Evolutionary conservation across 2,329 filamentous ascomycete genomes (phyloP).

Genomic region (Aspergillus fumigatus): DNA sequence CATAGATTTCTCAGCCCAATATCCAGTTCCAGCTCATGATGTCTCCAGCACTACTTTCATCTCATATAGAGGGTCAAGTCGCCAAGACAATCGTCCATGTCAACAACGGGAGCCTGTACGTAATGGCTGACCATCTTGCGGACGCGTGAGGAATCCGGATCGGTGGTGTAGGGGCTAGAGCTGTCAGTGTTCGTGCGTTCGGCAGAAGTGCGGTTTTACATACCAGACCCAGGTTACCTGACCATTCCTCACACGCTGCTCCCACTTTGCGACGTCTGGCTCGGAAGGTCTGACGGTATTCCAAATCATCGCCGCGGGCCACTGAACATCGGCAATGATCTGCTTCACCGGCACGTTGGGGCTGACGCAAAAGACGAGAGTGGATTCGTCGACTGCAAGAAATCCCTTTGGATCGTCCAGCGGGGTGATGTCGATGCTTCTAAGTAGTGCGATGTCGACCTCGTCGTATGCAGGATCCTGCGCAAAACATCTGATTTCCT

Average conservation of each 20-base stretch:
- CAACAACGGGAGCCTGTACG: constrained; percentile 7
- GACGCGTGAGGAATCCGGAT: constrained; percentile 18
- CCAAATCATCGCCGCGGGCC: constrained; percentile 31
- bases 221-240: constrained; percentile 16
- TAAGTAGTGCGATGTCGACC: constrained; percentile 14
- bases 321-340: constrained; percentile 37
- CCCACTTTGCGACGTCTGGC: constrained; percentile 9
- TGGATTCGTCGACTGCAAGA: constrained; percentile 34
- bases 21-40: background rate
- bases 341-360: constrained; percentile 34
- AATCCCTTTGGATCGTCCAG: constrained; percentile 33
- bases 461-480: constrained; percentile 27
- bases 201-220: background rate
- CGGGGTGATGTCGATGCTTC: constrained; percentile 14
- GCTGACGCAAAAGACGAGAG: constrained; percentile 34
- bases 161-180: constrained; percentile 15
- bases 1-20: too few relatives aligned
- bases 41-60: background rate
- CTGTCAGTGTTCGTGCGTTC: background rate
- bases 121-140: constrained; percentile 19
- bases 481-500: constrained; percentile 17
- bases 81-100: constrained; percentile 17
- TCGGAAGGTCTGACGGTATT: constrained; percentile 10
- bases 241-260: constrained; percentile 8
- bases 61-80: constrained; percentile 18